Evolutionary conservation across 2,329 filamentous ascomycete species (phyloP).

Genomic region (Penicillium sp.): DNA sequence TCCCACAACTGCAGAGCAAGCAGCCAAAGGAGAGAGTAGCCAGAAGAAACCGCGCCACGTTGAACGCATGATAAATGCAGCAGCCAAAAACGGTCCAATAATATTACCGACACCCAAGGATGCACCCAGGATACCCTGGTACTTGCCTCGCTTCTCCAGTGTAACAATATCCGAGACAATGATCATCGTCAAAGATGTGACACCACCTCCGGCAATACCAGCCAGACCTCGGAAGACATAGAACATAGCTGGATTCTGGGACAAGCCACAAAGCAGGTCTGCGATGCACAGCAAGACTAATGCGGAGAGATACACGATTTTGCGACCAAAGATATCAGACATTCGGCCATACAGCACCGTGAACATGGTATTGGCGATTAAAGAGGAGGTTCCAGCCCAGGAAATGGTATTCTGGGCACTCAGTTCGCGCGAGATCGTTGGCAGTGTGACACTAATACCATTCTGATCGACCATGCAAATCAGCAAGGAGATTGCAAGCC

Average conservation of each 20-base stretch:
- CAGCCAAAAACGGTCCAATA: slow-evolving; percentile 49
- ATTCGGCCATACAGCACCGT: slow-evolving; percentile 64
- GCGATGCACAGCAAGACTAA: slow-evolving; percentile 55
- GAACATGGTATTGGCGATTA: slow-evolving; percentile 65
- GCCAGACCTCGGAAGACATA: slow-evolving; percentile 62
- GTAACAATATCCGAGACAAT: slow-evolving; percentile 62
- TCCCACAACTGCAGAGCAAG: slow-evolving; percentile 48
- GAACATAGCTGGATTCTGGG: slow-evolving; percentile 56
- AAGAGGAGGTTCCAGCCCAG: slow-evolving; percentile 69
- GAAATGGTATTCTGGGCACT: slow-evolving; percentile 54
- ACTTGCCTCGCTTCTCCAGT: slow-evolving; percentile 59
- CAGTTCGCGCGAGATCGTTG: slow-evolving; percentile 53
- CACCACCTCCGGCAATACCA: slow-evolving; percentile 62
- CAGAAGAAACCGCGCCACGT: slow-evolving; percentile 52
- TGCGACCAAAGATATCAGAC: slow-evolving; percentile 62
- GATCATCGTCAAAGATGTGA: slow-evolving; percentile 60
- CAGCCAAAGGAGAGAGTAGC: slow-evolving; percentile 54
- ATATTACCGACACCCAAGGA: slow-evolving; percentile 49
- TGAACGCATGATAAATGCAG: slow-evolving; percentile 44
- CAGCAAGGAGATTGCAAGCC: slow-evolving; percentile 54
- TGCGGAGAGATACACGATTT: slow-evolving; percentile 56
- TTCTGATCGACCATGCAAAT: slow-evolving; percentile 60
- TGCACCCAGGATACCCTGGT: slow-evolving; percentile 48
- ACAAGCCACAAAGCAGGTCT: slow-evolving; percentile 60
- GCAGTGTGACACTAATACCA: slow-evolving; percentile 55